These are phyloP conservation scores for Xylaria sp. DNA, from an alignment of 2,329 filamentous ascomycete species.

Conservation along the genomic window DNA sequence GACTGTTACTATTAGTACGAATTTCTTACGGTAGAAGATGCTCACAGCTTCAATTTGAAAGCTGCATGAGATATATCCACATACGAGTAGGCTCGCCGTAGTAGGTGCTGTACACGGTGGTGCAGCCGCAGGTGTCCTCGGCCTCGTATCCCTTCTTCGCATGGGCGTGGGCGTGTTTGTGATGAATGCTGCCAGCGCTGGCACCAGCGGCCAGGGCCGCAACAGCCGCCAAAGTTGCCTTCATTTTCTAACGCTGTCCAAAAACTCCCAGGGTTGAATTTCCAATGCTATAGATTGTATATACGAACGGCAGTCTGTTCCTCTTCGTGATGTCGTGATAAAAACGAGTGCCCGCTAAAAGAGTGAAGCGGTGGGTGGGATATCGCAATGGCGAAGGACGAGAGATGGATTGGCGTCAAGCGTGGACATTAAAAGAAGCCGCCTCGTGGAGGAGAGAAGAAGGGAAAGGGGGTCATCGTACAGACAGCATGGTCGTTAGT, in stretches of 20 bases:
- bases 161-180: constrained; percentile 71
- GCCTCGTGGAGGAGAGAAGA: constrained; percentile 56
- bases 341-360: constrained; percentile 85
- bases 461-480: constrained; percentile 52
- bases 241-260: constrained; percentile 67
- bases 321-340: constrained; percentile 49
- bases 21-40: neutral
- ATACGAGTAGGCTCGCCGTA: constrained; percentile 74
- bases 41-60: constrained; percentile 5
- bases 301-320: constrained; percentile 42
- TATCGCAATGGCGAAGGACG: constrained; percentile 60
- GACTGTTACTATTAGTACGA: constrained; percentile 50
- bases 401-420: constrained; percentile 64
- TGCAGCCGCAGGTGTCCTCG: constrained; percentile 71
- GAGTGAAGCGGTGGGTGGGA: constrained; percentile 80
- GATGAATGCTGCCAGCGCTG: constrained; percentile 64
- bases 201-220: constrained; percentile 72
- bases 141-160: constrained; percentile 58
- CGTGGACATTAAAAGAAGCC: constrained; percentile 61
- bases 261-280: constrained; percentile 43
- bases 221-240: constrained; percentile 74
- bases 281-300: constrained; percentile 48
- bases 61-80: constrained; percentile 44
- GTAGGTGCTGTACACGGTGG: constrained; percentile 77
- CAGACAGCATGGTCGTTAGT: constrained; percentile 53